A percentile compares a stretch with the other conserved stretches of the same genome.
phyloP scores from a whole-genome alignment of 768 basidiomycete species.

The Suillus plorans region DNA sequence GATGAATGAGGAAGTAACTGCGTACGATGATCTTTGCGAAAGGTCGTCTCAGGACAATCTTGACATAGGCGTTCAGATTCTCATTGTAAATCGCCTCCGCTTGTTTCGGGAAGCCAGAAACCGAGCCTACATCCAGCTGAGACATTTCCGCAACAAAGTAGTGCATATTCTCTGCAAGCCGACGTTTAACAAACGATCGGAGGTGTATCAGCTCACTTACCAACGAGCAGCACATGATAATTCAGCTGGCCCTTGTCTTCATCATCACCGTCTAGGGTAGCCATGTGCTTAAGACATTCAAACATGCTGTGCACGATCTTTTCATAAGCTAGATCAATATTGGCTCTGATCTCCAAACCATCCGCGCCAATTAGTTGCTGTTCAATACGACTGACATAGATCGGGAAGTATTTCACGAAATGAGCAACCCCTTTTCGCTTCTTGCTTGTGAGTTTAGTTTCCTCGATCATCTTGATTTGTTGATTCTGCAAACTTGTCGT shows the following conservation, averaged over 20 bases:
- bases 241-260: slow-evolving; percentile 98
- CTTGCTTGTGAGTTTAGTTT: slow-evolving; percentile 88
- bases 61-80: slow-evolving; percentile 83
- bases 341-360: slow-evolving; percentile 70
- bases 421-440: slow-evolving; percentile 90
- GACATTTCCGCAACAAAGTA: slow-evolving; percentile 85
- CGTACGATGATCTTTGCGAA: slow-evolving; percentile 85
- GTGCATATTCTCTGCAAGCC: slow-evolving; percentile 87
- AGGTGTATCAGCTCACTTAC: slow-evolving; percentile 45
- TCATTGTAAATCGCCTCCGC: slow-evolving; percentile 89
- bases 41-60: slow-evolving; percentile 81
- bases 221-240: slow-evolving; percentile 93
- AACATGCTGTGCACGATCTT: slow-evolving; percentile 89
- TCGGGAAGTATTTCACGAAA: slow-evolving; percentile 91
- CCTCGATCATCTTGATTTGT: slow-evolving; percentile 85
- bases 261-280: slow-evolving; percentile 88
- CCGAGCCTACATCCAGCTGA: slow-evolving; percentile 62
- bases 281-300: slow-evolving; percentile 91
- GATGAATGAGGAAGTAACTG: slow-evolving; percentile 9
- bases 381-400: slow-evolving; percentile 83
- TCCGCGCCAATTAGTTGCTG: slow-evolving; percentile 78
- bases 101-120: slow-evolving; percentile 60
- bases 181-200: neutral
- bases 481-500: slow-evolving; percentile 53
- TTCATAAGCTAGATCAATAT: slow-evolving; percentile 84